Percentiles rank a stretch among this genome's conserved stretches.
Evolutionary conservation across 345 rosid genomes (phyloP).

Genomic region (Hibiscus trionum): DNA sequence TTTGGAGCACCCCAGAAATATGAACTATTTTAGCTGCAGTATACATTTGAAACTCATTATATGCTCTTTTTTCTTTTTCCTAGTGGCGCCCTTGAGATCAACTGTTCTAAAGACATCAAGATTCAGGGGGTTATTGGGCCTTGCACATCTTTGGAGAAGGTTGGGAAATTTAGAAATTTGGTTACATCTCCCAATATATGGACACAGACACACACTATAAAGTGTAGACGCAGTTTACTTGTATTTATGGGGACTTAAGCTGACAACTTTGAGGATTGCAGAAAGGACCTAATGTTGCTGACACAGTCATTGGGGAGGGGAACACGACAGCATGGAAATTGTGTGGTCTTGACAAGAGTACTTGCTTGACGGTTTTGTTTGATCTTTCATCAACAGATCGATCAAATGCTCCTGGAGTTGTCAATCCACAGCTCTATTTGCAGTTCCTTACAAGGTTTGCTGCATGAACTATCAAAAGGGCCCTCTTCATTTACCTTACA

Average conservation of each 20-base stretch:
- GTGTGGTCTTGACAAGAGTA: constrained; percentile 95
- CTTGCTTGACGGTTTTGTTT: constrained; percentile 90
- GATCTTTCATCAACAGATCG: constrained; percentile 84
- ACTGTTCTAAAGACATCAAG: constrained; percentile 91
- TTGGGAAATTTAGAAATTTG: constrained; percentile 22
- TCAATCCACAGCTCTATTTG: constrained; percentile 69
- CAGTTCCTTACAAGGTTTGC: constrained; percentile 86
- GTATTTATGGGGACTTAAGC: constrained; percentile 2
- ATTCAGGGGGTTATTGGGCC: constrained; percentile 90
- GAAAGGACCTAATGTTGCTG: constrained; percentile 94
- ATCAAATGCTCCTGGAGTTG: constrained; percentile 59
- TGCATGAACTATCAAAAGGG: constrained; percentile 2
- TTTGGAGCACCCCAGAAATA: neutral
- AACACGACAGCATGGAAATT: constrained; percentile 86
- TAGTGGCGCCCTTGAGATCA: constrained; percentile 85
- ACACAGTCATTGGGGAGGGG: constrained; percentile 86
- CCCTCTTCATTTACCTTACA: neutral
- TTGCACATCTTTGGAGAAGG: constrained; percentile 95
- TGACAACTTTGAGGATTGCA: constrained; percentile 37
- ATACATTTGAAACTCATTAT: constrained; percentile 7
- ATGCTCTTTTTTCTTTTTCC: constrained; percentile 11
- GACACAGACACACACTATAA: constrained; percentile 11
- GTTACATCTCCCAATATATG: neutral
- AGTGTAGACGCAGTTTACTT: constrained; percentile 9
- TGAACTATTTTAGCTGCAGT: neutral